These are phyloP conservation scores for Begonia loranthoides DNA, from an alignment of 306 rosid species.

Conservation along the genomic window DNA sequence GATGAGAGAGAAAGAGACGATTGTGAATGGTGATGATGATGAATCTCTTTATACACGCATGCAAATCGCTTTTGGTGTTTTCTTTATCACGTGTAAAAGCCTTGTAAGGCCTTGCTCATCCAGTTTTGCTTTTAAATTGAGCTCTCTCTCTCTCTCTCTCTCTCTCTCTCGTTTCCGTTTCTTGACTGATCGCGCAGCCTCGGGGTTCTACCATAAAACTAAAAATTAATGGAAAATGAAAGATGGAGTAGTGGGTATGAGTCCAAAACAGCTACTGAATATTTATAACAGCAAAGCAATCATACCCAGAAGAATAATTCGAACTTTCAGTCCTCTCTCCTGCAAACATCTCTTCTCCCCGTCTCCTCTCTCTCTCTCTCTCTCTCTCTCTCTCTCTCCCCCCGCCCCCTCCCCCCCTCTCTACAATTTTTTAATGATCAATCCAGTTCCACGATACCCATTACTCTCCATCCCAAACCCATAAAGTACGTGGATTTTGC, in stretches of 20 bases:
- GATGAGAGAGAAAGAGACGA: conserved; percentile 11
- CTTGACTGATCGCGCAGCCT: conserved; percentile 47
- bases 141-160: conserved; percentile 12
- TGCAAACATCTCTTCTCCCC: conserved; percentile 31
- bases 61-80: conserved; percentile 62
- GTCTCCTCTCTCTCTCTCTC: conserved; percentile 12
- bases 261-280: conserved; percentile 55
- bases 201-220: conserved; percentile 37
- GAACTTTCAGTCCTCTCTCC: conserved; percentile 66
- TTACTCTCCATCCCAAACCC: background rate
- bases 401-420: background rate
- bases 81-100: conserved; percentile 74
- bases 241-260: conserved; percentile 13
- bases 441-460: background rate
- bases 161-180: conserved; percentile 15
- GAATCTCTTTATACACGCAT: conserved; percentile 75
- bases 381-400: conserved; percentile 5
- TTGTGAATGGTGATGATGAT: conserved; percentile 25
- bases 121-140: conserved; percentile 13
- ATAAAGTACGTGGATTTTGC: background rate
- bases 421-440: background rate
- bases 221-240: conserved; percentile 13
- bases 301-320: conserved; percentile 77
- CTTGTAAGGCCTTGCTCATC: conserved; percentile 26
- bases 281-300: conserved; percentile 48